Evolutionary conservation across 2,329 filamentous ascomycete genomes (phyloP).

Genomic region (Colletotrichum navitas): DNA sequence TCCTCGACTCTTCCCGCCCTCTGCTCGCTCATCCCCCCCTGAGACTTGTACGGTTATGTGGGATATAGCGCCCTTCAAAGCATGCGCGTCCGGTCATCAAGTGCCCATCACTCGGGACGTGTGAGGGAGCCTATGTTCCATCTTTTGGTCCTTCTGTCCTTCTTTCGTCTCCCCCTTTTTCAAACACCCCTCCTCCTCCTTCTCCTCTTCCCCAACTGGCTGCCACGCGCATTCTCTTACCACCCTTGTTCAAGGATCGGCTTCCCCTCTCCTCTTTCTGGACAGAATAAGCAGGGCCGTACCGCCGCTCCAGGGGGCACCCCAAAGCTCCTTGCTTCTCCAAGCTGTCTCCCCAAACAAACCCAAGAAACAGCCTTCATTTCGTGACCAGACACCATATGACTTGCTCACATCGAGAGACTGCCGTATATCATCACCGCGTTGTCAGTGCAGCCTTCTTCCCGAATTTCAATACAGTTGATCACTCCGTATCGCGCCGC

Average conservation of each 20-base stretch:
- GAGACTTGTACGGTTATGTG: background rate
- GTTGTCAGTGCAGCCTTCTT: background rate
- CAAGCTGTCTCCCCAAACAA: constrained; percentile 15
- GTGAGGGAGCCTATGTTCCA: background rate
- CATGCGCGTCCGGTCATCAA: background rate
- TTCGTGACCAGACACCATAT: constrained; percentile 4
- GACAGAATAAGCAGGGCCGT: constrained; percentile 31
- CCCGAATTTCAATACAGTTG: background rate
- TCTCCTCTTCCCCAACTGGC: constrained; percentile 15
- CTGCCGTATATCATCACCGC: background rate
- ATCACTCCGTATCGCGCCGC: background rate
- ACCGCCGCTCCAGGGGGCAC: constrained; percentile 35
- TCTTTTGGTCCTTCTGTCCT: no score
- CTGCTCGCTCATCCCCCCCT: background rate
- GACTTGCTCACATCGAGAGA: background rate
- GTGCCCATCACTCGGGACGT: background rate
- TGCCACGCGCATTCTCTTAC: constrained; percentile 18
- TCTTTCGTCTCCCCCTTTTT: background rate
- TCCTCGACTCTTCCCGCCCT: background rate
- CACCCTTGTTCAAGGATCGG: constrained; percentile 20
- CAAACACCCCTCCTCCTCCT: background rate
- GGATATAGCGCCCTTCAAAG: background rate
- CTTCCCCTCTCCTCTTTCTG: constrained; percentile 9
- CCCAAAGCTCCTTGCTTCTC: constrained; percentile 13
- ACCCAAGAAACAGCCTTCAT: constrained; percentile 24